Evolutionary conservation across 1,139 yeast genomes (phyloP), one percentile per base, ranked within the genome.

Genomic region (Geotrichum reessii): DNA sequence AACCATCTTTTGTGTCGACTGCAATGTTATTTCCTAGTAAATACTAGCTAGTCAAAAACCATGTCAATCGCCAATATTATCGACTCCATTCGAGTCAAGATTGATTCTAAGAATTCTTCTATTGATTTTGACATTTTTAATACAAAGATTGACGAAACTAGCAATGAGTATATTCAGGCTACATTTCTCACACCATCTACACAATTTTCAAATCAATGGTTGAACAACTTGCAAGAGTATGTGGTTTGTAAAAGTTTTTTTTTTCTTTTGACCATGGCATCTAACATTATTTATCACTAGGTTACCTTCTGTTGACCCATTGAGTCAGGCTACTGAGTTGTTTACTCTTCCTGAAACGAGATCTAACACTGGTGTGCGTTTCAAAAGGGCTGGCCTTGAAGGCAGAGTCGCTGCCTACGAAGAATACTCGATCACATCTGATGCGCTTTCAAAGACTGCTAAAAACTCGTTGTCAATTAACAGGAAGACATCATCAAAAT

Each of bases 381-480:
- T 75, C 63, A 64, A 67, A 37, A 66, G 99, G 66, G 72, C 77
- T 14, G 99, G 99, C 0, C 78, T 95, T 5, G 78, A 80, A 4
- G 98, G 98, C 9, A 68, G 73, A 11, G 84, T 93, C 17, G 74
- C 76, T 1, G 80, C 83, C 0, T 85, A 83, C 64, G 78, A 80
- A 55, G 97, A 92, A 71, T 81, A 81, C 53, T 73, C 83, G 1
- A 76, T 81, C 25, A 64, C 75, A 6, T 66, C 73, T 22, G 85
- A 81, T 24, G 70, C 83, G 1, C 80, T 78, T 52, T 78, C 78
- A 60, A 83, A 86, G 22, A 77, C 75, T 58, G 81, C 92, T 2
- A 78, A 84, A 21, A 86, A 85, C 63, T 87, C 96, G 0, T 74
- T 91, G 56, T 85, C 95, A 1, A 71, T 91, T 60, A 84, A 80